Base-by-base conservation (phyloP, 2,329 filamentous ascomycete species). In the Monilinia laxa region DNA sequence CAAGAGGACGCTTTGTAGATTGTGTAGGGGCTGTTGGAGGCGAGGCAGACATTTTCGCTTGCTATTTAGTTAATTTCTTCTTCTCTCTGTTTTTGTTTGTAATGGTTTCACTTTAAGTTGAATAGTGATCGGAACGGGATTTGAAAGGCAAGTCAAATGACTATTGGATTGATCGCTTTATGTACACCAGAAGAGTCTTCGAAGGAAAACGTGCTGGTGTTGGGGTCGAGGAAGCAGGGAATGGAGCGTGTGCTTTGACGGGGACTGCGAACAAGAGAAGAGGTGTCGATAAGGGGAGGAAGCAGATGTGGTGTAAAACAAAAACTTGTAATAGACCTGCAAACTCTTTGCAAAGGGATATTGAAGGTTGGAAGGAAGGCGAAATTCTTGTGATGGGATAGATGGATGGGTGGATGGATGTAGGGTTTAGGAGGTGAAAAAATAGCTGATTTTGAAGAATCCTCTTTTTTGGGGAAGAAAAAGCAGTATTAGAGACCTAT, bases 201-300 rank as follows among this genome's bases (percentile, higher is more conserved):
- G 82, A 92, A 93, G 83, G 89, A 93, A 93, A 94, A 93, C 90
- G 88, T 91, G 91, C 89, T 92, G 90, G 90, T 93, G 90, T 79
- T 82, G 74, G 68, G 70, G 74, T 77, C 74, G 74, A 67, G 71
- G 72, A 74, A 72, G 67, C 53, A 71, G 73, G 73, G 75, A 72
- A 73, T 73, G 75, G 71, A 63, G 55, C 72, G 72, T 73, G 75
- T 76, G 75, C 71, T 75, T 73, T 70, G 72, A 72, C 69, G 71
- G 71, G 71, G 72, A 71, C 71, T 73, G 75, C 68, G 75, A 73
- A 73, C 66, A 75, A 76, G 71, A 75, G 71, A 74, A 73, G 70
- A 70, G 64, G 23, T 57, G 71, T 73, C 72, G 75, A 73, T 70
- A 71, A 40, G 67, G 70, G 69, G 69, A 77, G 74, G 77, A 71